These are phyloP conservation scores for Neopestalotiopsis sp. DNA, from an alignment of 2,329 filamentous ascomycete genomes.

Conservation along the genomic window DNA sequence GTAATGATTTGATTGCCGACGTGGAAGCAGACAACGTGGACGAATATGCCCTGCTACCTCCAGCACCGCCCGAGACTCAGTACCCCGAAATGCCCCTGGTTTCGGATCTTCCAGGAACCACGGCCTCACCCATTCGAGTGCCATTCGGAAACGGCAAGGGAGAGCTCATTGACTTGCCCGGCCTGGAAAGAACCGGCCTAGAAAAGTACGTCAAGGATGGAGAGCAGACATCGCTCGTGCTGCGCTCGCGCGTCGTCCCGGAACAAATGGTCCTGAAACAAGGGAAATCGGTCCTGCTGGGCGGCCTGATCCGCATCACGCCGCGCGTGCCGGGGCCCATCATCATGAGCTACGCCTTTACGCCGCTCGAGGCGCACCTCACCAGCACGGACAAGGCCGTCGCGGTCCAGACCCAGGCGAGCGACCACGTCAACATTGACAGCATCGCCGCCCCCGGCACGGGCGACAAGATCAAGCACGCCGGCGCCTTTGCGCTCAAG, in stretches of 20 bases:
- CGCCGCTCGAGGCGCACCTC: slow-evolving; percentile 76
- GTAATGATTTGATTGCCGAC: slow-evolving; percentile 35
- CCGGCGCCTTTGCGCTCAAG: slow-evolving; percentile 75
- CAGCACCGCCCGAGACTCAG: slow-evolving; percentile 71
- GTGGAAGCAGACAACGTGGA: slow-evolving; percentile 36
- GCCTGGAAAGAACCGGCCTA: slow-evolving; percentile 76
- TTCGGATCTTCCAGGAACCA: slow-evolving; percentile 88
- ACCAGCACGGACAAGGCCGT: slow-evolving; percentile 83
- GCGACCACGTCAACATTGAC: slow-evolving; percentile 59
- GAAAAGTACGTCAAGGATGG: slow-evolving; percentile 73
- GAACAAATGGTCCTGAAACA: slow-evolving; percentile 75
- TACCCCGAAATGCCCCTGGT: slow-evolving; percentile 88
- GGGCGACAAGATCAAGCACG: slow-evolving; percentile 66
- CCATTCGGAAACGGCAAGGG: slow-evolving; percentile 86
- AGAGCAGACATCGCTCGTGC: slow-evolving; percentile 72
- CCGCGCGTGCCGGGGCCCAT: slow-evolving; percentile 68
- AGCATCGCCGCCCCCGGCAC: slow-evolving; percentile 67
- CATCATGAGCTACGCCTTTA: slow-evolving; percentile 86
- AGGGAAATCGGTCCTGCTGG: slow-evolving; percentile 81
- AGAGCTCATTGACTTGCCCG: slow-evolving; percentile 92
- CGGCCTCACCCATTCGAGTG: slow-evolving; percentile 91
- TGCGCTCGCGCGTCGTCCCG: slow-evolving; percentile 78
- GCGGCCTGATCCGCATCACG: slow-evolving; percentile 87
- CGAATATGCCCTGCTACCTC: slow-evolving; percentile 72
- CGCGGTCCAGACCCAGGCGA: slow-evolving; percentile 70